A percentile compares a stretch with the other conserved stretches of the same genome.
These are phyloP conservation scores for Colletotrichum navitas DNA, from an alignment of 2,329 filamentous ascomycete genomes.

Conservation along the genomic window DNA sequence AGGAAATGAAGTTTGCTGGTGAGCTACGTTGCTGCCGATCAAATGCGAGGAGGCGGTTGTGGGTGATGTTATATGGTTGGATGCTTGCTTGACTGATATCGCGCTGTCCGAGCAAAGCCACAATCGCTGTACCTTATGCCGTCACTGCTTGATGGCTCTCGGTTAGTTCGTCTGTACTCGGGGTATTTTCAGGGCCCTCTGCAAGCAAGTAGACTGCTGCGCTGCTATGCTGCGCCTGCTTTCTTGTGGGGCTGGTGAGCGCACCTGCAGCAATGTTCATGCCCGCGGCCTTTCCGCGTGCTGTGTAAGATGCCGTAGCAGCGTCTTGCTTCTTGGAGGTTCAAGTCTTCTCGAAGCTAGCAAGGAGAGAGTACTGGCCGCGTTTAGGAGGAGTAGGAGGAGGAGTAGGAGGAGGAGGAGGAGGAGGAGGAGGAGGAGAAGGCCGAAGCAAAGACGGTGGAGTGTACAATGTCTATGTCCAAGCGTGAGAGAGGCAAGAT, in stretches of 20 bases:
- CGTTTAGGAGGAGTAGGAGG: not conserved
- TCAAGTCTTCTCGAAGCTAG: not conserved
- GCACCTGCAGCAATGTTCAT: constrained; percentile 42
- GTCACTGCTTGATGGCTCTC: constrained; percentile 28
- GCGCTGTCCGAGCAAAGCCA: constrained; percentile 40
- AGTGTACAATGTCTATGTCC: constrained; percentile 16
- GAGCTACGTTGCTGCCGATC: not conserved
- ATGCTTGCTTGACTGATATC: constrained; percentile 24
- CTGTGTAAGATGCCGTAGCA: constrained; percentile 12
- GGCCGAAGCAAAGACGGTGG: not conserved
- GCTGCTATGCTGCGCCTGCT: constrained; percentile 40
- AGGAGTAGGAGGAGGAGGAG: not conserved
- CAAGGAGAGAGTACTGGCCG: not conserved
- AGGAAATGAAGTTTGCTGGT: not conserved
- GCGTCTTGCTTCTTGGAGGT: not conserved
- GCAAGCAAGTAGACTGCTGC: constrained; percentile 2
- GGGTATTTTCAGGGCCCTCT: constrained; percentile 7
- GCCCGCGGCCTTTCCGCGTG: constrained; percentile 37
- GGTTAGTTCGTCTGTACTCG: constrained; percentile 35
- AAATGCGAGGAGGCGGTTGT: not conserved
- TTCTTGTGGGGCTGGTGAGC: constrained; percentile 36
- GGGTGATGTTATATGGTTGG: constrained; percentile 18
- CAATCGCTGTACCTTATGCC: constrained; percentile 32
- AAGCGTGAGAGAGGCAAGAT: constrained; percentile 13
- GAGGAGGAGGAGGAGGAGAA: not conserved